Conservation (phyloP, 2,329 filamentous ascomycete genomes). For the Nannizzia gypsea region DNA sequence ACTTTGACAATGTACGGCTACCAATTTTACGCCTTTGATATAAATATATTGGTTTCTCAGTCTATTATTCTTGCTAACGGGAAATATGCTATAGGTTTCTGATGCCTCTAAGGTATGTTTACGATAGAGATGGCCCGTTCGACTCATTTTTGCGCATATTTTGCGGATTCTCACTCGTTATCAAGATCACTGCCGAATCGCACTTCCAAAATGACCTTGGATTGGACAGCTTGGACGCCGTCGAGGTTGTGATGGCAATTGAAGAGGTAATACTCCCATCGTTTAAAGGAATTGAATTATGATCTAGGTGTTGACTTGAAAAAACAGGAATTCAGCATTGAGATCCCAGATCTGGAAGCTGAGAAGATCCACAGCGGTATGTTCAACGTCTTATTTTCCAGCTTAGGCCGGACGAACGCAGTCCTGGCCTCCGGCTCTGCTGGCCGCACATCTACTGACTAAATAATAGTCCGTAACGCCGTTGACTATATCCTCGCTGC, state of each 20-base stretch:
- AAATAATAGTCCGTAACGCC: constrained; percentile 67
- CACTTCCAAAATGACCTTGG: constrained; percentile 98
- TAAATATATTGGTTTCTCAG: not conserved
- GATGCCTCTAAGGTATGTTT: constrained; percentile 45
- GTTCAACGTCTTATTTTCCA: constrained; percentile 32
- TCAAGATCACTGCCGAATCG: constrained; percentile 65
- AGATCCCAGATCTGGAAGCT: constrained; percentile 96
- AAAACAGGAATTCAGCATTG: constrained; percentile 67
- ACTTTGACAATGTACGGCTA: constrained; percentile 81
- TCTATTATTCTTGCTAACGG: constrained; percentile 14
- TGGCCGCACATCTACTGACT: not conserved
- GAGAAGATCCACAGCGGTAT: constrained; percentile 87
- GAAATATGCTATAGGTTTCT: constrained; percentile 24
- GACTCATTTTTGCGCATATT: not conserved
- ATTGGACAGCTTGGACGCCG: constrained; percentile 92
- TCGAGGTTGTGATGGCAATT: constrained; percentile 99
- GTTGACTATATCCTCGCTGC: constrained; percentile 88
- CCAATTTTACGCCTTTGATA: not conserved
- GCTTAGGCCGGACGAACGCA: not conserved
- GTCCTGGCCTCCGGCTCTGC: not conserved
- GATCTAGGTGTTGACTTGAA: constrained; percentile 10
- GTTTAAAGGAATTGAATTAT: constrained; percentile 6
- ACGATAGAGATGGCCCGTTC: not conserved
- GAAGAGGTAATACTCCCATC: constrained; percentile 62
- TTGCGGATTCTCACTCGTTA: constrained; percentile 11